phyloP scores from a whole-genome alignment of 169 alveolate species.

The Babesia sp. region DNA sequence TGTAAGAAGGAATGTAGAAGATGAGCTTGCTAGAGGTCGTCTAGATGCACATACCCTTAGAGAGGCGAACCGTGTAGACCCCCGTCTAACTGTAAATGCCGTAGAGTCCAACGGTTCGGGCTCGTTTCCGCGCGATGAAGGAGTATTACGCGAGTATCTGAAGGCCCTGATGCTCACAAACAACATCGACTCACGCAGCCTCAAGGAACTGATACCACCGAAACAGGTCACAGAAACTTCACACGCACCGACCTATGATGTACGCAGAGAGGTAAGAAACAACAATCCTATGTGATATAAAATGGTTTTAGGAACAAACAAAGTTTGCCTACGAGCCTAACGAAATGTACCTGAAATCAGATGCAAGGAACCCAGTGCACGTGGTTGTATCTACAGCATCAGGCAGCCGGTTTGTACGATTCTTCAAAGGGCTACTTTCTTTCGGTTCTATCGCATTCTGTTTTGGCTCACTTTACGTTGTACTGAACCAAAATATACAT shows the following conservation, averaged over 20 bases:
- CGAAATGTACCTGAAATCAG: constrained; percentile 51
- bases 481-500: constrained; percentile 72
- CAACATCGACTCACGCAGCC: constrained; percentile 63
- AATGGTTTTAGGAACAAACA: constrained; percentile 9
- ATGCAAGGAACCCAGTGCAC: constrained; percentile 52
- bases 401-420: constrained; percentile 22
- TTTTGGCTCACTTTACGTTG: constrained; percentile 48
- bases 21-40: constrained; percentile 23
- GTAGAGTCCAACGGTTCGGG: constrained; percentile 42
- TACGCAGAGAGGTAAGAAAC: background rate
- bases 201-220: constrained; percentile 28
- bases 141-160: constrained; percentile 69
- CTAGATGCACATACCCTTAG: constrained; percentile 43
- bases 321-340: constrained; percentile 18
- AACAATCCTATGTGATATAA: background rate
- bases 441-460: constrained; percentile 60
- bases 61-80: constrained; percentile 58
- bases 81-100: constrained; percentile 51
- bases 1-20: constrained; percentile 28
- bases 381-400: constrained; percentile 47
- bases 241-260: background rate
- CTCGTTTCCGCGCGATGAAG: constrained; percentile 63
- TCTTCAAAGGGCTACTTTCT: constrained; percentile 30
- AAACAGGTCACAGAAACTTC: background rate
- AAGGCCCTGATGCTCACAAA: constrained; percentile 77